phyloP scores from a whole-genome alignment of 83 land plant genomes.

The Isoetes engelmannii region DNA sequence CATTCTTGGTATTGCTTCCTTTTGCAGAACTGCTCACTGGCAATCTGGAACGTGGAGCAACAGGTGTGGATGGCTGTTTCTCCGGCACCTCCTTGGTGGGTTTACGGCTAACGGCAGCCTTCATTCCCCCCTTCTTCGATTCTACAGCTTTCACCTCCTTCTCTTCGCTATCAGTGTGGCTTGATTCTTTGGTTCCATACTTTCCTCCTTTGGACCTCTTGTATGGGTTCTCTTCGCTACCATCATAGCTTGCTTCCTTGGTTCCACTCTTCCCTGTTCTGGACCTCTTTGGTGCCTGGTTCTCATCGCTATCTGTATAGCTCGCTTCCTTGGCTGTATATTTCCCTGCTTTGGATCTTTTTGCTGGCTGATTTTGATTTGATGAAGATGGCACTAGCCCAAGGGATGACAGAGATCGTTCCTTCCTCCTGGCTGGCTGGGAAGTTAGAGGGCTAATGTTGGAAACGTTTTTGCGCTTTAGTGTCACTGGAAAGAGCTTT shows the following conservation, averaged over 20 bases:
- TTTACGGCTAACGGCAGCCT: conserved; percentile 44
- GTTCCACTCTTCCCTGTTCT: neutral
- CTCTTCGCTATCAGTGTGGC: too few relatives aligned
- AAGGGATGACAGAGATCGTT: conserved; percentile 61
- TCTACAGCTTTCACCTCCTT: conserved; percentile 22
- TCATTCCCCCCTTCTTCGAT: conserved; percentile 28
- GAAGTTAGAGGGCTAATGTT: conserved; percentile 33
- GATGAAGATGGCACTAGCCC: conserved; percentile 23
- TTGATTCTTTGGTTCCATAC: too few relatives aligned
- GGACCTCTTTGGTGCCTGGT: neutral
- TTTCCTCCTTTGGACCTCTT: too few relatives aligned
- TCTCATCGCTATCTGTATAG: neutral
- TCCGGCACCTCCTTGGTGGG: conserved; percentile 15
- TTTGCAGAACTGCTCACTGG: neutral
- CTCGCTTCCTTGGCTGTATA: neutral
- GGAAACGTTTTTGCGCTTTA: conserved; percentile 38
- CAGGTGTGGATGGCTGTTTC: neutral
- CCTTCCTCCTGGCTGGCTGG: conserved; percentile 53
- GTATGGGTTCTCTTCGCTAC: too few relatives aligned
- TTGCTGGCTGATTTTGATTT: neutral
- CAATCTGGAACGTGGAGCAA: neutral
- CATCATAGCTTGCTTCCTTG: neutral
- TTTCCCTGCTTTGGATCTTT: neutral
- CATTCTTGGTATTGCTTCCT: neutral
- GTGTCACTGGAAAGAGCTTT: conserved; percentile 57